Evolutionary conservation across 768 basidiomycete species (phyloP).

Genomic region (Leccinellum albellum): DNA sequence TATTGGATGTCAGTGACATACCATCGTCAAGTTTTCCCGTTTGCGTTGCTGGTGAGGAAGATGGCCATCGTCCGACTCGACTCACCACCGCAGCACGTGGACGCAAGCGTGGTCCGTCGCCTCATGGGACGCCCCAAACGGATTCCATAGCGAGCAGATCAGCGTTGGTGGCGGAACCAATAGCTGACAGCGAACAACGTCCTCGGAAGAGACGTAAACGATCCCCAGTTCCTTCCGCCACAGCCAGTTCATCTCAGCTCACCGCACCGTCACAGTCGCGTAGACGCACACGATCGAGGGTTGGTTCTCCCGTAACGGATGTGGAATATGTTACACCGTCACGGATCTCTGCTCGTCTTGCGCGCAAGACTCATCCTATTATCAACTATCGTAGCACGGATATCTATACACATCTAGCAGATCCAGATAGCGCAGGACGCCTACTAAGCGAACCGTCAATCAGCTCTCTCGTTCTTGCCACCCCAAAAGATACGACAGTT

Average conservation of each 20-base stretch:
- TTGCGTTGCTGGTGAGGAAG: conserved; percentile 12
- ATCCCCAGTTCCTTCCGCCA: conserved; percentile 18
- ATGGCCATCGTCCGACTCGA: neutral
- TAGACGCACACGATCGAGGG: conserved; percentile 16
- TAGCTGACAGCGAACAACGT: conserved; percentile 2
- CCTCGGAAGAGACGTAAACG: conserved; percentile 22
- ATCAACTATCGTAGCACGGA: conserved; percentile 17
- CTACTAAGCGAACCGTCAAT: conserved; percentile 8
- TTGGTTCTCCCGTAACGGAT: conserved; percentile 12
- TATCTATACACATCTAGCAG: conserved; percentile 29
- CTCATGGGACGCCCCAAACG: neutral
- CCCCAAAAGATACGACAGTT: neutral
- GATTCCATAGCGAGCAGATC: conserved; percentile 1
- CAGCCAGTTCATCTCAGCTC: conserved; percentile 8
- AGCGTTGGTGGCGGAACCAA: neutral
- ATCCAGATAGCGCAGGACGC: conserved; percentile 8
- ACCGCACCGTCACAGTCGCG: conserved; percentile 6
- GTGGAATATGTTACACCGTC: conserved; percentile 1
- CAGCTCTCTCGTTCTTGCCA: conserved; percentile 2
- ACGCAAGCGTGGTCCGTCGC: conserved; percentile 16
- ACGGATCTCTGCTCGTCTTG: conserved; percentile 22
- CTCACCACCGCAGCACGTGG: conserved; percentile 9
- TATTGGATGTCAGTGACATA: conserved; percentile 4
- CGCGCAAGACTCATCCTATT: conserved; percentile 17
- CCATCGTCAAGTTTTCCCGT: conserved; percentile 5